phyloP scores from a whole-genome alignment of 257 asterid genomes.

The Ehretia macrophylla region DNA sequence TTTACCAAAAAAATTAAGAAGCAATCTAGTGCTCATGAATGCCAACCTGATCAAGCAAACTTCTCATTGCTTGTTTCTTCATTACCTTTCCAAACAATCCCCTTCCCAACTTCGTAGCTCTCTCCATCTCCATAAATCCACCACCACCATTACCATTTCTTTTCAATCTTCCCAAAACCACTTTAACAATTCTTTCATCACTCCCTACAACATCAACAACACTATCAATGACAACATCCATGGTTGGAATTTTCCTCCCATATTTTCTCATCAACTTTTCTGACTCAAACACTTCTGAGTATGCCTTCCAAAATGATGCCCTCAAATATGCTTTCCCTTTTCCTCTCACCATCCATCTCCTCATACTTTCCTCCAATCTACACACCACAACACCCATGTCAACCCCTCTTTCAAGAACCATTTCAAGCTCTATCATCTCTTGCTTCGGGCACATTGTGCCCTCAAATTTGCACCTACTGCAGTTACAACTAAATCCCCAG shows the following conservation, averaged over 20 bases:
- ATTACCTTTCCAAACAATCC: constrained; percentile 84
- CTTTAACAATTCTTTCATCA: constrained; percentile 61
- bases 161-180: constrained; percentile 46
- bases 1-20: no score
- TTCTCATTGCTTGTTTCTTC: constrained; percentile 69
- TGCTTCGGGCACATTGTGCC: constrained; percentile 33
- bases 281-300: constrained; percentile 42
- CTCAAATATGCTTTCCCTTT: constrained; percentile 69
- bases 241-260: constrained; percentile 63
- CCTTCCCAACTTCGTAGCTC: constrained; percentile 60
- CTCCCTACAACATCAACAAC: constrained; percentile 66
- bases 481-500: constrained; percentile 75
- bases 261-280: constrained; percentile 61
- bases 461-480: constrained; percentile 63
- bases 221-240: constrained; percentile 56
- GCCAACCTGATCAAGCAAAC: constrained; percentile 41
- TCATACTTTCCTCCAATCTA: constrained; percentile 74
- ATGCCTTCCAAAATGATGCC: constrained; percentile 84
- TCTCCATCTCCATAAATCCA: constrained; percentile 68
- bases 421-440: constrained; percentile 60
- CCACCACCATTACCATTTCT: constrained; percentile 20
- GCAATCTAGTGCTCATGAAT: constrained; percentile 14
- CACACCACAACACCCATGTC: constrained; percentile 67
- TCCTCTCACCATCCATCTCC: constrained; percentile 65
- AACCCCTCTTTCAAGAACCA: constrained; percentile 37